Base-by-base conservation (phyloP, 192 early-diverging fungal species). In the Diversispora eburnea region DNA sequence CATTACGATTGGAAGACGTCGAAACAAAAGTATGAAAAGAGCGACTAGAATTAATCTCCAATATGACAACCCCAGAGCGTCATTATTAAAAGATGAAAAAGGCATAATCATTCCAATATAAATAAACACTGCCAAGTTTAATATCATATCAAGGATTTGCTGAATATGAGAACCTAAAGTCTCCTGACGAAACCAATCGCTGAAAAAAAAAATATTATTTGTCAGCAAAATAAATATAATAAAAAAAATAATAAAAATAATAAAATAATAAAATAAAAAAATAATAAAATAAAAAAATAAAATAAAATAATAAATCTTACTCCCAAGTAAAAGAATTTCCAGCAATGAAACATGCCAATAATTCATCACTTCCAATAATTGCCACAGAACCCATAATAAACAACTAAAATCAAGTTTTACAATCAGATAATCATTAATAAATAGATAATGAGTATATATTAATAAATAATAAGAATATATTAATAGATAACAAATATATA, bases 81-180 rank as follows among this genome's bases (percentile, higher is more conserved):
- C 63, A 57, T 87, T 75, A 48, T 84, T 79, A 67, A 91, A 94
- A 0, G 80, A 66, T 9, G 81, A 71, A 89, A 89, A 94, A 0
- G 93, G 92, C 17, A 93, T 88, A 3, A 86, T 84, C 0, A 89
- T 77, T 15, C 92, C 93, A 80, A 94, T 90, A 73, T 90, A 97
- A 19, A 95, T 84, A 79, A 98, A 98, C 54, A 92, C 91, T 5
- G 91, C 77, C 77, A 93, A 77, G 75, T 94, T 95, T 59, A 96
- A 72, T 10, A 98, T 75, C 66, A 85, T 84, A 77, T 95, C 94
- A 45, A 98, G 80, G 3, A 89, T 88, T 77, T 95, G 92, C 66
- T 92, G 91, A n/a, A 96, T 80, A 13, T 92, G 87, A 0, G 91
- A 86, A 54, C 90, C 89, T 55, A 88, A 77, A 5, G 89, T 88